These are phyloP conservation scores for Platanus orientalis DNA, from an alignment of 164 flowering plant species.

Conservation along the genomic window DNA sequence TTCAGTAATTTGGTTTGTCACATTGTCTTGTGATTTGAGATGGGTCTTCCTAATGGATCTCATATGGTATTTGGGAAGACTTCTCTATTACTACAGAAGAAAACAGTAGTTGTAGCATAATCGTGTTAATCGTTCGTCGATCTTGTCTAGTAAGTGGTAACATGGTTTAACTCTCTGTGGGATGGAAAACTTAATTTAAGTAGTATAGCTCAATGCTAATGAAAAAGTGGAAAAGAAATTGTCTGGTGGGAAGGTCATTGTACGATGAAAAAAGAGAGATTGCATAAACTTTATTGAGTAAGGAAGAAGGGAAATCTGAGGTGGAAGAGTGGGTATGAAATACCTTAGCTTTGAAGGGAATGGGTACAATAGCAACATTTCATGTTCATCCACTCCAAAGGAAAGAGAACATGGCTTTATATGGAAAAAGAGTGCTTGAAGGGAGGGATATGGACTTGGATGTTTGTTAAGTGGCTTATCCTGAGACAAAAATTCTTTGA, in stretches of 20 bases:
- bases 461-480: background rate
- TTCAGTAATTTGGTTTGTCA: no score
- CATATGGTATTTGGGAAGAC: background rate
- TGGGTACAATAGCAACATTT: slow-evolving; percentile 15
- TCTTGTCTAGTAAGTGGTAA: background rate
- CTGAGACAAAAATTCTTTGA: background rate
- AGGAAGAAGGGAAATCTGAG: slow-evolving; percentile 32
- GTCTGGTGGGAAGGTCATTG: slow-evolving; percentile 16
- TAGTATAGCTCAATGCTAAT: no score
- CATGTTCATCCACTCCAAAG: slow-evolving; percentile 5
- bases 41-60: slow-evolving; percentile 2
- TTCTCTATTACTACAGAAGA: background rate
- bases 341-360: slow-evolving; percentile 61
- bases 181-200: no score
- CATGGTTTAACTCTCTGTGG: no score
- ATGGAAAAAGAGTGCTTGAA: background rate
- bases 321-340: slow-evolving; percentile 2
- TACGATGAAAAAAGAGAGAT: slow-evolving; percentile 14
- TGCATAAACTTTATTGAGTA: slow-evolving; percentile 28
- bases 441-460: background rate
- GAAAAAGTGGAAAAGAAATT: background rate
- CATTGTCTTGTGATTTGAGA: no score
- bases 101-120: background rate
- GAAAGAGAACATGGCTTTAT: background rate
- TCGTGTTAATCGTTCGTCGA: background rate